Conservation (phyloP, 345 rosid species). For the Heritiera fomes region DNA sequence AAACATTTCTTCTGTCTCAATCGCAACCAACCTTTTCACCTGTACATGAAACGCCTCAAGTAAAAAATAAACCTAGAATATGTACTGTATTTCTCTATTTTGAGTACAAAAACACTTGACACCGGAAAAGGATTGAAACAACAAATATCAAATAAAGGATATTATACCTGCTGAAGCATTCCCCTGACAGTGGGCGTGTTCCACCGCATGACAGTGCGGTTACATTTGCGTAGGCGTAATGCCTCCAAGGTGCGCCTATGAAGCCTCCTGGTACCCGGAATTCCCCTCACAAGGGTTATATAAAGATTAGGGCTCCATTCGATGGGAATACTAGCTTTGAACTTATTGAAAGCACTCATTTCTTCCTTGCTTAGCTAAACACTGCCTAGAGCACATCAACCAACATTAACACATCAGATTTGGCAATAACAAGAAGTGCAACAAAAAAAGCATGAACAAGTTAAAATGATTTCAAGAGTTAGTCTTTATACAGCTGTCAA, state of each 20-base stretch:
- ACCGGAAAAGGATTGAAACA: not conserved
- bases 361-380: slow-evolving; percentile 15
- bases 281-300: slow-evolving; percentile 76
- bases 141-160: not conserved
- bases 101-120: not conserved
- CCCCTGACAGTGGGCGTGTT: slow-evolving; percentile 73
- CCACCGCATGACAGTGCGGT: slow-evolving; percentile 64
- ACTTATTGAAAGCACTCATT: slow-evolving; percentile 82
- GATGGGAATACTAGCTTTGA: slow-evolving; percentile 64
- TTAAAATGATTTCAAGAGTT: not conserved
- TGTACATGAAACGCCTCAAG: slow-evolving; percentile 20
- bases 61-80: not conserved
- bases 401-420: slow-evolving; percentile 10
- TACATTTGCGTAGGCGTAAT: slow-evolving; percentile 65
- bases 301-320: slow-evolving; percentile 66
- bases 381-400: slow-evolving; percentile 16
- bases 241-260: slow-evolving; percentile 85
- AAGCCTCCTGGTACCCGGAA: slow-evolving; percentile 80
- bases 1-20: slow-evolving; percentile 82
- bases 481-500: not conserved
- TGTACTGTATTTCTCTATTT: not conserved
- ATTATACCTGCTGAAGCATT: slow-evolving; percentile 69
- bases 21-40: slow-evolving; percentile 75
- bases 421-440: not conserved
- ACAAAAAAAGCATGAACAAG: not conserved